Evolutionary conservation across 805 yeast genomes (phyloP), one percentile per base, ranked within the genome.

Genomic region (Pichia eremophila): DNA sequence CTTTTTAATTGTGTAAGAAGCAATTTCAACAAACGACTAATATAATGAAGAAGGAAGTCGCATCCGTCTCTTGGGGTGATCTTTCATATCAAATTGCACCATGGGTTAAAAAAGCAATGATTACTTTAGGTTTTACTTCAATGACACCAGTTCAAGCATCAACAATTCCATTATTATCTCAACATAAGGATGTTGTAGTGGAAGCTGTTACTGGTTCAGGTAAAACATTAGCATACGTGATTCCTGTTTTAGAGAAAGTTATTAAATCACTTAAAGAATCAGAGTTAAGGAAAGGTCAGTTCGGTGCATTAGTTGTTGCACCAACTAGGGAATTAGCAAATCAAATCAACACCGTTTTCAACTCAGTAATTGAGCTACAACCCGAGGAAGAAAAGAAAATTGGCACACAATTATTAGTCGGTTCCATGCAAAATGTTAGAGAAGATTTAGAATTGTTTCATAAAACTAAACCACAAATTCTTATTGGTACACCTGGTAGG

Each of bases 71-170:
- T 7, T 87, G 95, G 95, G 74, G 72, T 10, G 70, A 74, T 8
- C 59, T 83, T 35, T 59, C 73, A 17, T 73, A 69, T 44, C 63
- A 71, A 8, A 61, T 86, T 32, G 77, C 77, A 37, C 83, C 86
- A 9, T 87, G 95, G 95, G 62, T 87, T 5, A 39, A 54, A 29
- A 83, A 80, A 2, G 93, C 95, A 2, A 72, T 90, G 12, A 65
- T 69, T n/a, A 77, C 90, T 1, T 61, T 83, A 51, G 96, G 95
- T 2, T 90, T 76, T 61, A 75, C 77, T 3, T 62, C 77, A 12
- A 88, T 91, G 96, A 93, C 99, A 0, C 96, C 99, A 0, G 99
- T 93, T 0, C 99, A 93, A 62, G 98, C 99, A 0, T 79, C 97
- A 0, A 82, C 95, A 0, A 85, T 93, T 44, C 99, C 99, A 0